These are phyloP conservation scores for Inonotus obliquus DNA, from an alignment of 1,284 basidiomycete genomes.

Conservation along the genomic window DNA sequence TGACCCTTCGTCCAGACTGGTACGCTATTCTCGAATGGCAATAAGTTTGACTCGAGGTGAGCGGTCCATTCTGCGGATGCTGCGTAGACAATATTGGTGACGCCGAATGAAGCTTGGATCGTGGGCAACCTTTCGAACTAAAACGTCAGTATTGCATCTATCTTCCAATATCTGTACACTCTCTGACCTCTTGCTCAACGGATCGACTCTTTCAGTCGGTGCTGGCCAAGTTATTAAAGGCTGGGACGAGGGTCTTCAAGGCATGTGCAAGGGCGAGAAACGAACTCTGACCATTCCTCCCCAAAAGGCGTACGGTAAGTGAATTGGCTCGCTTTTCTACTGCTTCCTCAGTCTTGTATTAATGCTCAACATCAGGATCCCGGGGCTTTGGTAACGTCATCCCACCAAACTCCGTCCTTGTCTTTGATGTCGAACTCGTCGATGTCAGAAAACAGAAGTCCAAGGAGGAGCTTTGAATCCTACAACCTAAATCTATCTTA, in stretches of 20 bases:
- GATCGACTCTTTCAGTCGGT: slow-evolving; percentile 50
- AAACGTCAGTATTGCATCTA: slow-evolving; percentile 45
- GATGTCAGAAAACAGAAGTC: slow-evolving; percentile 38
- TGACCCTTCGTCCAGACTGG: slow-evolving; percentile 51
- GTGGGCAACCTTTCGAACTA: slow-evolving; percentile 60
- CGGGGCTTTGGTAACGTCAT: slow-evolving; percentile 77
- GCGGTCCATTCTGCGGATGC: slow-evolving; percentile 14
- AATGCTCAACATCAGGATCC: slow-evolving; percentile 42
- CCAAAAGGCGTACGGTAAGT: slow-evolving; percentile 75
- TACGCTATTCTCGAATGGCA: slow-evolving; percentile 63
- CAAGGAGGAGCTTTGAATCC: slow-evolving; percentile 28
- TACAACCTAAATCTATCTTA: not conserved
- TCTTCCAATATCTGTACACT: not conserved
- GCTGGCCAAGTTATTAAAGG: slow-evolving; percentile 78
- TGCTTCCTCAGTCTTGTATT: not conserved
- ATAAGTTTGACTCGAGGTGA: slow-evolving; percentile 82
- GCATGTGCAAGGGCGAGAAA: slow-evolving; percentile 91
- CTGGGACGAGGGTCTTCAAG: slow-evolving; percentile 74
- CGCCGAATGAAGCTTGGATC: slow-evolving; percentile 47
- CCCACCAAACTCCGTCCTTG: slow-evolving; percentile 77
- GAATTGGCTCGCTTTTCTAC: not conserved
- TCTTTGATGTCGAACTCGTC: slow-evolving; percentile 86
- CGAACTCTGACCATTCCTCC: slow-evolving; percentile 86
- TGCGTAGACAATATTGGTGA: not conserved
- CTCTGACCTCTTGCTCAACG: not conserved